Evolutionary conservation across 768 basidiomycete species (phyloP), one percentile per base, ranked within the genome.

Genomic region (Naematelia encephala): DNA sequence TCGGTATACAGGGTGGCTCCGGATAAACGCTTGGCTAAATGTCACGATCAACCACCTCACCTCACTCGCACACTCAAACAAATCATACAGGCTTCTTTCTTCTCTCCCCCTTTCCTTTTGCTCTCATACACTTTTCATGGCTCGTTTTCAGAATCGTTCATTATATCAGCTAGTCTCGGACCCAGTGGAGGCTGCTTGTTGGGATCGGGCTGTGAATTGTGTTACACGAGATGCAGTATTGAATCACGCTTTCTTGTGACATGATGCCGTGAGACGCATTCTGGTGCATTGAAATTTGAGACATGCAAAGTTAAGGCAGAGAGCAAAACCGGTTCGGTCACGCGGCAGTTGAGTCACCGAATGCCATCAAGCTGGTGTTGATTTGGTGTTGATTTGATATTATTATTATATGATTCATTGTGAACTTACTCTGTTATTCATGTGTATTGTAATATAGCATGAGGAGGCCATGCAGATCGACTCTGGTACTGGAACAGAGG

Each of bases 1-100:
- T 13, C 29, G 59, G 46, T 62, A 23, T 30, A 21, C 45, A 70
- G 72, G 73, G 73, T 70, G 73, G 73, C 51, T 71, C 70, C 66
- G 73, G 70, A 63, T 74, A 74, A 72, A 60, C 66, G 68, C 54
- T 56, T 46, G 27, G 59, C 55, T 52, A 25, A 52, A 57, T 45
- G 11, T 30, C 59, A 49, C 34, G 42, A 55, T 62, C 43, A 62
- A 21, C n/a, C 46, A 29, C 44, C 11, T 21, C 14, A 30, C 56
- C 34, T 42, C 39, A 48, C 21, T 27, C 56, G 30, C 47, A 45
- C 57, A 12, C 46, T 27, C 22, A 19, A 23, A 25, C 47, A n/a
- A 12, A 55, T 51, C 29, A 51, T 51, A 51, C 25, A 26, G 29
- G 13, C 19, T 34, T 13, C 21, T 50, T 28, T 22, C 39, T 39